Evolutionary conservation across 352 stramenopile genomes (phyloP), one percentile per base, ranked within the genome.

Genomic region (Pythium coloratum): DNA sequence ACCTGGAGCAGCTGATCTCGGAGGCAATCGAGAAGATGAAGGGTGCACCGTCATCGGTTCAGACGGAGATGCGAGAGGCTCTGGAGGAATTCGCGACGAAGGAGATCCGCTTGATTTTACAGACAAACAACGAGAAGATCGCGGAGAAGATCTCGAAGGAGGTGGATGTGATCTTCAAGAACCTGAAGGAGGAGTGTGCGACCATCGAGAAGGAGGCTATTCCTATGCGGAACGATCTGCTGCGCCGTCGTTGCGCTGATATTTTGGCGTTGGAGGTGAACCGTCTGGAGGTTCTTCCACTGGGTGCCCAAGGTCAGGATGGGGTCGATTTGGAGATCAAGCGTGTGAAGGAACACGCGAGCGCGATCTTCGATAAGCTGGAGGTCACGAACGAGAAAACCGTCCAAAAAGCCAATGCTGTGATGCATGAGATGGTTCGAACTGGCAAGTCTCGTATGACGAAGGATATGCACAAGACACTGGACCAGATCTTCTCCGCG

Each of bases 61-160:
- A 81, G 36, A 83, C 88, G 24, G 87, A 94, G 20, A 91, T 92
- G 55, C 69, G 79, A 18, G 63, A 70, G 0, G 77, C 80, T 33
- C 70, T 94, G 16, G 60, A 72, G 8, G 55, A 69, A 3, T 91
- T 84, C 30, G 80, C 81, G 1, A 55, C 77, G 47, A 91, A 91
- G 55, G 85, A 94, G 55, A 87, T 94, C 46, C 81, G 77, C 16
- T 75, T 91, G 55, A 85, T 85, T 16, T 38, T 91, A 42, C 83
- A 91, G 59, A 59, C 78, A 24, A 92, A 91, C 68, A 87, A 86
- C 62, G 77, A 91, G 55, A 88, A 88, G 33, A 86, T 94, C 36
- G 59, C 66, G 0, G 62, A 76, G 7, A 66, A 73, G 16, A 55
- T 94, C 13, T 81, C 80, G 7, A 80, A 81, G 47, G 64, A 89